Evolutionary conservation across 805 yeast genomes (phyloP), one percentile per base, ranked within the genome.

Genomic region (Cyberlindnera subsufficiens): DNA sequence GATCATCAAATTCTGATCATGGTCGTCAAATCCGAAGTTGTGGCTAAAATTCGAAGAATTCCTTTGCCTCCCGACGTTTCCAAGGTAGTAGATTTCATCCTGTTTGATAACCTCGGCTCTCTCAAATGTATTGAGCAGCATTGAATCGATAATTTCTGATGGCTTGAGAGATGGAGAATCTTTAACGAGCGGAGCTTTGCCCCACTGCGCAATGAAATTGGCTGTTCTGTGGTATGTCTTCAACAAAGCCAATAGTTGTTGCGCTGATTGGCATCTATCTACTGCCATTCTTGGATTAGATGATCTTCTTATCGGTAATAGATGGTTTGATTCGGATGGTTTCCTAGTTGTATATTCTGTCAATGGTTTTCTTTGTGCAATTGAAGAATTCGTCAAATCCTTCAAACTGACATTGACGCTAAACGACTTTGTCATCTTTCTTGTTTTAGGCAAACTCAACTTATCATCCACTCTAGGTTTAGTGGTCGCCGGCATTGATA

Each of bases 21-120:
- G 59, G 55, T 86, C 93, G 56, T 86, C 95, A 59, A 81, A 85
- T 0, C 89, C 90, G 64, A 76, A 60, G 39, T 52, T 53, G 10
- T 34, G 39, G 9, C 37, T 29, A 22, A 42, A 42, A 25, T 50
- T 40, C 13, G 43, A 37, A 11, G 51, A 44, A 9, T 20, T 35
- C 5, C 35, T 15, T 6, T 29, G 16, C 15, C 37, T 40, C 5
- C 45, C 44, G 16, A 38, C 30, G 9, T 50, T 53, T 0, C 86
- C 84, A 4, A 75, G 58, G 51, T 69, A 82, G 53, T 72, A 81
- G 0, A 82, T 59, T 27, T 70, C 65, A 14, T 68, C 53, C 37
- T 66, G 68, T 45, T 82, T 70, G 32, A 68, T 55, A 14, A 83
- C 62, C 55, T 83, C 88, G 4, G 82, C 80, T 36, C 72, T 67